Conservation (phyloP, 768 basidiomycete species). For the Tylopilus subfusipes region DNA sequence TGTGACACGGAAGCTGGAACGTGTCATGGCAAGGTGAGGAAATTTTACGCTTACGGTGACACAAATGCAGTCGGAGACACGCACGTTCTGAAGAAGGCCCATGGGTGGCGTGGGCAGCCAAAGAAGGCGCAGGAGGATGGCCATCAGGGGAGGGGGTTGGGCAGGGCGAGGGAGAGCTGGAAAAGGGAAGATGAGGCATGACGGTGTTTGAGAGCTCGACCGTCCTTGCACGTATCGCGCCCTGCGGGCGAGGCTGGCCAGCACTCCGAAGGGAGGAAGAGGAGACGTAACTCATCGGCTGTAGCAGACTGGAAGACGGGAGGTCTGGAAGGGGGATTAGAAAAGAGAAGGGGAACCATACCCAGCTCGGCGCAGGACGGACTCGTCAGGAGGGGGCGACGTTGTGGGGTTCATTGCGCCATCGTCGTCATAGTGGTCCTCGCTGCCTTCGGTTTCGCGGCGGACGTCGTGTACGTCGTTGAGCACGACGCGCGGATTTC, state of each 20-base stretch:
- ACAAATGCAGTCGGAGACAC: slow-evolving; percentile 6
- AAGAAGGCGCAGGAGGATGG: background rate
- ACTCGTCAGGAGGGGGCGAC: slow-evolving; percentile 34
- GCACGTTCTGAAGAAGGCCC: slow-evolving; percentile 25
- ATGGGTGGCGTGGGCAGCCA: slow-evolving; percentile 16
- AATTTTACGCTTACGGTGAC: slow-evolving; percentile 11
- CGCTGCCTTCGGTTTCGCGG: background rate
- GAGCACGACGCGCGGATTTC: background rate
- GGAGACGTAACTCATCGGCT: slow-evolving; percentile 46
- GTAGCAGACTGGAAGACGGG: slow-evolving; percentile 46
- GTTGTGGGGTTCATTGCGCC: slow-evolving; percentile 12
- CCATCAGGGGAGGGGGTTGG: background rate
- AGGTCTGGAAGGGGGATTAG: background rate
- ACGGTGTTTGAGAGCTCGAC: slow-evolving; percentile 57
- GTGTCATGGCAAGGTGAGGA: slow-evolving; percentile 13
- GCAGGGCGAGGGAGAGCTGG: background rate
- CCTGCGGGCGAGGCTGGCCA: slow-evolving; percentile 48
- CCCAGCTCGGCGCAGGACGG: slow-evolving; percentile 53
- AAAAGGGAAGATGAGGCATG: slow-evolving; percentile 21
- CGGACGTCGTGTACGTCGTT: background rate
- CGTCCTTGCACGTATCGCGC: slow-evolving; percentile 62
- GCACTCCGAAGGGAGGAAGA: slow-evolving; percentile 22
- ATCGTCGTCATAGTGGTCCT: slow-evolving; percentile 9
- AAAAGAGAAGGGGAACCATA: slow-evolving; percentile 30
- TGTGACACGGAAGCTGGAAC: slow-evolving; percentile 23